These are phyloP conservation scores for Tylopilus microsporus DNA, from an alignment of 1,284 basidiomycete species.

Conservation along the genomic window DNA sequence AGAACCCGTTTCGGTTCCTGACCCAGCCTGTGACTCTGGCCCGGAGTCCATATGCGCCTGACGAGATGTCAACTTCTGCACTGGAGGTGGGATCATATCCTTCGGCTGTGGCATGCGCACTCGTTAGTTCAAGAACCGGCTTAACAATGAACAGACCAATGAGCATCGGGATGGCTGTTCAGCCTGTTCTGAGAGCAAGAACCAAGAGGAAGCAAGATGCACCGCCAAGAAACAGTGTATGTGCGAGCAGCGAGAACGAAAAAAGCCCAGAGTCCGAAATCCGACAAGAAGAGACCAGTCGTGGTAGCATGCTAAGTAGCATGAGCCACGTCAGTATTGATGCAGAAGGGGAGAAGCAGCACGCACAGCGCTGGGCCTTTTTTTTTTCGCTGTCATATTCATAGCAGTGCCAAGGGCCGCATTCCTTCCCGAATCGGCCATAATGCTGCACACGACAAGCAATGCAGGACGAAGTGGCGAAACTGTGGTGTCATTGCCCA, in stretches of 20 bases:
- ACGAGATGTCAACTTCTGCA: conserved; percentile 20
- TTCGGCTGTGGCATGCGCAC: not conserved
- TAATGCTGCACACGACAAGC: conserved; percentile 47
- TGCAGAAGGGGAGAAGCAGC: not conserved
- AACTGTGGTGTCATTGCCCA: conserved; percentile 23
- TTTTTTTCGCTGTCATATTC: conserved; percentile 60
- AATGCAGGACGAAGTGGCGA: conserved; percentile 33
- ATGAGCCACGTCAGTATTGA: not conserved
- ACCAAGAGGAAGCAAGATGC: conserved; percentile 65
- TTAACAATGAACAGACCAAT: conserved; percentile 30
- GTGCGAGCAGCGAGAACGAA: conserved; percentile 32
- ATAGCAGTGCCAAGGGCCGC: conserved; percentile 52
- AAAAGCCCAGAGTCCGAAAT: conserved; percentile 82
- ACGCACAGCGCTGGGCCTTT: conserved; percentile 43
- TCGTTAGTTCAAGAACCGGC: conserved; percentile 44
- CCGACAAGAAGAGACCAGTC: conserved; percentile 71
- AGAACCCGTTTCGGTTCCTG: conserved; percentile 15
- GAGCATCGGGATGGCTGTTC: conserved; percentile 52
- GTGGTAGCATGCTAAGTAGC: conserved; percentile 58
- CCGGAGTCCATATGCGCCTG: conserved; percentile 24
- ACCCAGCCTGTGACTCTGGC: conserved; percentile 17
- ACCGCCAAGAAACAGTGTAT: conserved; percentile 28
- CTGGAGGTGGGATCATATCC: conserved; percentile 15
- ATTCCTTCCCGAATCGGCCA: conserved; percentile 62
- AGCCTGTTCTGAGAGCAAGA: conserved; percentile 62